Conservation (phyloP, 768 basidiomycete species). For the Boletus insuetus region DNA sequence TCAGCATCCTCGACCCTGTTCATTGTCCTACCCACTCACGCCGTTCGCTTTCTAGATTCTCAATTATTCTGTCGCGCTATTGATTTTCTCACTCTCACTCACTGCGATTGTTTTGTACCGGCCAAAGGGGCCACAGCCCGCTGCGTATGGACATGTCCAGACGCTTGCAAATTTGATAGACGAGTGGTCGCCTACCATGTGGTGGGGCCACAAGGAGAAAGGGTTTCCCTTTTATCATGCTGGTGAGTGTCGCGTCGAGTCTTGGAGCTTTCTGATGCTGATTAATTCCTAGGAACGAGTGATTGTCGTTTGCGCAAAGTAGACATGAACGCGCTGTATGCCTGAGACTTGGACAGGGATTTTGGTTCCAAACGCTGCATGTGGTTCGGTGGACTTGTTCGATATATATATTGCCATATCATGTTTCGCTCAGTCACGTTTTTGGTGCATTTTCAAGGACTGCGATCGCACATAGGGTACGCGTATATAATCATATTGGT, state of each 20-base stretch:
- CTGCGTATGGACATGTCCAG: conserved; percentile 34
- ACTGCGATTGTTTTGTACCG: conserved; percentile 6
- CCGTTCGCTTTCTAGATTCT: conserved; percentile 19
- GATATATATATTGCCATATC: neutral
- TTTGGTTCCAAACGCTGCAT: too few species aligned
- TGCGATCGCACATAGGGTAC: neutral
- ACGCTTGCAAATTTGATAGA: conserved; percentile 35
- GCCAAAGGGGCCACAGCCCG: conserved; percentile 28
- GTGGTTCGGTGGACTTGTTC: neutral
- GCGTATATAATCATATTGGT: neutral
- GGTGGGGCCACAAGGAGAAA: conserved; percentile 28
- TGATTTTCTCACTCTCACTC: conserved; percentile 21
- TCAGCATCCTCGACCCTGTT: neutral
- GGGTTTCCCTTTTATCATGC: conserved; percentile 13
- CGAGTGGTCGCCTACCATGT: conserved; percentile 35
- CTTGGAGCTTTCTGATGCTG: neutral
- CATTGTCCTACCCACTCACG: neutral
- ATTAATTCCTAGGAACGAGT: conserved; percentile 20
- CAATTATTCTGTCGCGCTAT: conserved; percentile 21
- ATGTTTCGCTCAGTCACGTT: neutral
- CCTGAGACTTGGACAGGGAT: neutral
- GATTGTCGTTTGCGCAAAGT: conserved; percentile 21
- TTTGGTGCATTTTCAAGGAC: neutral
- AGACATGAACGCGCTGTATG: conserved; percentile 21
- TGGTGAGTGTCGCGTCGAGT: conserved; percentile 15